Evolutionary conservation across 2,329 filamentous ascomycete genomes (phyloP).

Genomic region (Ophiostoma pallidulum): DNA sequence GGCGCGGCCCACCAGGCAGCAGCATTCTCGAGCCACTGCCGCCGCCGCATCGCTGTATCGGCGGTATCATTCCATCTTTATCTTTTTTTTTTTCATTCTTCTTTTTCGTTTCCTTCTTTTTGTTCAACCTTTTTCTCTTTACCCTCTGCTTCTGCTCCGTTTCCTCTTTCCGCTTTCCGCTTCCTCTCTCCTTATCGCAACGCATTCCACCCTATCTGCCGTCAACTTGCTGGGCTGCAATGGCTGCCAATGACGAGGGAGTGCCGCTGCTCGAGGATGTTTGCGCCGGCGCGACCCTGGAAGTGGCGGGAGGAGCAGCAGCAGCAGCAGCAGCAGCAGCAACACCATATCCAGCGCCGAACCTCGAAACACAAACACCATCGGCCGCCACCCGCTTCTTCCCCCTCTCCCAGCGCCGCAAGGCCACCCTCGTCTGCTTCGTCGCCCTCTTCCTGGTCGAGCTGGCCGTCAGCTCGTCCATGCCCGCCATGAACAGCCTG

Average conservation of each 20-base stretch:
- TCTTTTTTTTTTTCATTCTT: too few relatives aligned
- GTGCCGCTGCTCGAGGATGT: constrained; percentile 2
- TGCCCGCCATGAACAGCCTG: constrained; percentile 38
- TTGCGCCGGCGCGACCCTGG: background rate
- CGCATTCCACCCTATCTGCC: background rate
- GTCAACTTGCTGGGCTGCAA: background rate
- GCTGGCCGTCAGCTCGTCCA: constrained; percentile 25
- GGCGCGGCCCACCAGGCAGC: too few relatives aligned
- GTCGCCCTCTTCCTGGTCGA: constrained; percentile 32
- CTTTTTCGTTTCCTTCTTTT: too few relatives aligned
- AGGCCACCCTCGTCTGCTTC: constrained; percentile 23
- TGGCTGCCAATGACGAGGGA: constrained; percentile 5
- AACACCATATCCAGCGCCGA: too few relatives aligned
- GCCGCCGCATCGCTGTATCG: too few relatives aligned
- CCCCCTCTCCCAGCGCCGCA: constrained; percentile 18
- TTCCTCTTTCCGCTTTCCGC: too few relatives aligned
- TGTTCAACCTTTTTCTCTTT: too few relatives aligned
- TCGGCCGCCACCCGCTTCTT: background rate
- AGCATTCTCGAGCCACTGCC: too few relatives aligned
- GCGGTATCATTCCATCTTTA: too few relatives aligned
- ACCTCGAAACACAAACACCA: background rate
- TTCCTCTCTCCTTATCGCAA: background rate
- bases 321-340: background rate
- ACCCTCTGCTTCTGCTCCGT: too few relatives aligned
- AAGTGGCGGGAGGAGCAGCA: background rate